These are phyloP conservation scores for Lablab purpureus DNA, from an alignment of 306 rosid genomes.

Conservation along the genomic window DNA sequence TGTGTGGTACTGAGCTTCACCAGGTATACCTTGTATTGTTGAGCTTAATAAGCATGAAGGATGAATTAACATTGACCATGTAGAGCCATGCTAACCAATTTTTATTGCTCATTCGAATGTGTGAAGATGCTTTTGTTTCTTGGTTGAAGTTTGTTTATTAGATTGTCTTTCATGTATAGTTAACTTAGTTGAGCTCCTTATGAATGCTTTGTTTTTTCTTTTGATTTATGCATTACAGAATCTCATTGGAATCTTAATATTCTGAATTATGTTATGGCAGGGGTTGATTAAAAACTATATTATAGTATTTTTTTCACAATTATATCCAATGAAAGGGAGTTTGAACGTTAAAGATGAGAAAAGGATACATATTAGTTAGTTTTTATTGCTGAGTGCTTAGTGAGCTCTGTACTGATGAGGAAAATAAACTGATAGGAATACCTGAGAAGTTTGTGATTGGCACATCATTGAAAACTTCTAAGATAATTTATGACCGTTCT, in stretches of 20 bases:
- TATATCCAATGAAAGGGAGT: slow-evolving; percentile 22
- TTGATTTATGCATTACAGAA: slow-evolving; percentile 18
- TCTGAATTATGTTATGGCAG: not conserved
- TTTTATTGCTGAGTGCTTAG: not conserved
- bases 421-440: slow-evolving; percentile 14
- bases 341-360: slow-evolving; percentile 23
- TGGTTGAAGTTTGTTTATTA: not conserved
- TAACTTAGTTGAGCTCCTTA: not conserved
- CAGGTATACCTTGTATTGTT: slow-evolving; percentile 54
- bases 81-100: slow-evolving; percentile 3
- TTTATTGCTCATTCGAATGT: not conserved
- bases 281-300: not conserved
- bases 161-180: slow-evolving; percentile 13
- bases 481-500: slow-evolving; percentile 6
- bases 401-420: slow-evolving; percentile 24
- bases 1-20: slow-evolving; percentile 84
- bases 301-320: not conserved
- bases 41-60: not conserved
- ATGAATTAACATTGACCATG: not conserved
- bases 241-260: not conserved
- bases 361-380: not conserved
- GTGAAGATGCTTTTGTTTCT: slow-evolving; percentile 11
- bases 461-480: not conserved
- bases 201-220: slow-evolving; percentile 9
- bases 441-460: not conserved